phyloP scores from a whole-genome alignment of 768 basidiomycete species.

The Mycena filopes region DNA sequence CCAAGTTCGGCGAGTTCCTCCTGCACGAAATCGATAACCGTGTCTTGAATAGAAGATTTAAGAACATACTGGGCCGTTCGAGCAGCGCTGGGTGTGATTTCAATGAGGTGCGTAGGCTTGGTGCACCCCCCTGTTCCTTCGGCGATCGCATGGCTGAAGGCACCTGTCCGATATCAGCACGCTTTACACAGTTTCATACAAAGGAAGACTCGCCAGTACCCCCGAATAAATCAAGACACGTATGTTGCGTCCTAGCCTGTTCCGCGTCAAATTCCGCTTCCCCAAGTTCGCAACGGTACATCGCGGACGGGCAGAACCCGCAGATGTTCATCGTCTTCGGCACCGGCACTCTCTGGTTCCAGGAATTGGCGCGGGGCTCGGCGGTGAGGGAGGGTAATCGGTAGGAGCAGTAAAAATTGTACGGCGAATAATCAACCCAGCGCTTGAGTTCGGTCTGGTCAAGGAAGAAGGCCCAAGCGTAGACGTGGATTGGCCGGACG shows the following conservation, averaged over 20 bases:
- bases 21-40: slow-evolving; percentile 40
- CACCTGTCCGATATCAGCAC: slow-evolving; percentile 47
- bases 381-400: slow-evolving; percentile 54
- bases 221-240: slow-evolving; percentile 58
- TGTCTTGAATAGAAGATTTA: no score
- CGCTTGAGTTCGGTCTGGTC: slow-evolving; percentile 43
- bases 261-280: slow-evolving; percentile 46
- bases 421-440: slow-evolving; percentile 64
- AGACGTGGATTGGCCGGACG: slow-evolving; percentile 43
- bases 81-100: slow-evolving; percentile 82
- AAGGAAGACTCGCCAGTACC: slow-evolving; percentile 43
- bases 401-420: slow-evolving; percentile 70
- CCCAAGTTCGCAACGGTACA: slow-evolving; percentile 42
- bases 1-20: slow-evolving; percentile 60
- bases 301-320: slow-evolving; percentile 23
- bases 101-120: slow-evolving; percentile 72
- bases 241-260: slow-evolving; percentile 39
- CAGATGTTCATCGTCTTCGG: slow-evolving; percentile 10
- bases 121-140: slow-evolving; percentile 59
- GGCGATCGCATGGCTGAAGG: slow-evolving; percentile 70
- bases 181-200: slow-evolving; percentile 45
- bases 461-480: slow-evolving; percentile 59
- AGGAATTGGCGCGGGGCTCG: slow-evolving; percentile 1
- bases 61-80: slow-evolving; percentile 64
- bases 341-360: slow-evolving; percentile 13